Evolutionary conservation across 176 grass and related monocot genomes (phyloP), one percentile per base, ranked within the genome.

Genomic region (Rhynchospora tenuis): DNA sequence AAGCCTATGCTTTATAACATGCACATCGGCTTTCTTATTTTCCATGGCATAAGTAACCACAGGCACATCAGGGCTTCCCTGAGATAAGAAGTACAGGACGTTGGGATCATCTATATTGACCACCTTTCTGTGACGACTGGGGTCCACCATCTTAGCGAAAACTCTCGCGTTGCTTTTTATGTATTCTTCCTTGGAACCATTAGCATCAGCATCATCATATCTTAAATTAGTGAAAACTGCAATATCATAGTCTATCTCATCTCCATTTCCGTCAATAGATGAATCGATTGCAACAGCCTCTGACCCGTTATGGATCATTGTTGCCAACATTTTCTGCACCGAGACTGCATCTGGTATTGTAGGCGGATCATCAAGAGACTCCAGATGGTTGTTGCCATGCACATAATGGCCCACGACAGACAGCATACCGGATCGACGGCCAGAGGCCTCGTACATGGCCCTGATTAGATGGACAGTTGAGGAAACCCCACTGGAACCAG

Each of bases 81-180:
- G 90, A 33, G 89, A 85, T 19, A 89, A 87, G 64, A 94, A 94
- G 67, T 90, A 93, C 43, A 93, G 71, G 19, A 91, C 90, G 9
- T 79, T 89, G 55, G 95, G 95, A 61, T 98, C 95, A 82, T 98
- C 95, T 59, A 93, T 93, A 75, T 98, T 98, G 56, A 98, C 92
- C 27, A 98, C 87, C 80, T 98, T 98, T 59, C 92, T 85, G 60
- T 98, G 95, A 28, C 86, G 89, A 84, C 89, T 89, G 38, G 95
- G 95, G 11, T 94, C 89, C 47, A 94, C 89, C 95, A 98, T 98
- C 88, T 84, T 93, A 8, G 89, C 73, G 83, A 98, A 98, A 43
- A 94, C 64, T 71, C 83, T 84, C 0, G 90, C 89, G 79, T 84
- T 88, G 62, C 72, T 88, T 88, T 84, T 90, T 81, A 90, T 93